Evolutionary conservation across 225 moss, liverwort and hornwort genomes (phyloP).

Genomic region (Anthoceros angustus): DNA sequence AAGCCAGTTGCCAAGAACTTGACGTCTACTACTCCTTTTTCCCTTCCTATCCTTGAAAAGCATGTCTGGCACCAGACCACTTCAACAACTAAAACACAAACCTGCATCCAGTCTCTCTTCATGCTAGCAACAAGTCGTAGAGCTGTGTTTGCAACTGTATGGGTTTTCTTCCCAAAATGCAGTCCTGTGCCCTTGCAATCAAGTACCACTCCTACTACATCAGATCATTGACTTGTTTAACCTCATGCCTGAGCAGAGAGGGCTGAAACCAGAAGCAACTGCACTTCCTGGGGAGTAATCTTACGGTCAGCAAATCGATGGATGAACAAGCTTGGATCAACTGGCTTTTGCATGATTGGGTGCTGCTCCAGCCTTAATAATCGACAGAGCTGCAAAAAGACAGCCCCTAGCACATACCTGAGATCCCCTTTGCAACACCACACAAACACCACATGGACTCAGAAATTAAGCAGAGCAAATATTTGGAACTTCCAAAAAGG

Average conservation of each 20-base stretch:
- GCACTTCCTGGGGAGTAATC: conserved; percentile 1
- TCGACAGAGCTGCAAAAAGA: conserved; percentile 89
- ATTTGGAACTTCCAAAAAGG: conserved; percentile 5
- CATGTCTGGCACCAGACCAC: neutral
- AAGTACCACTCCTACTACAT: neutral
- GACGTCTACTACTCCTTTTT: neutral
- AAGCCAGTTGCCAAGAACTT: neutral
- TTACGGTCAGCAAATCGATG: conserved; percentile 97
- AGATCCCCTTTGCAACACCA: conserved; percentile 7
- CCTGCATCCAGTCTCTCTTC: conserved; percentile 99
- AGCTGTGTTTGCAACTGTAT: conserved; percentile 68
- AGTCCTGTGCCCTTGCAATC: conserved; percentile 31
- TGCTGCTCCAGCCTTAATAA: conserved; percentile 84
- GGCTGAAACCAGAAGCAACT: conserved; percentile 8
- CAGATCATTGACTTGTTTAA: neutral
- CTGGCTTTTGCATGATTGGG: conserved; percentile 95
- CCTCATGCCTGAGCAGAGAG: neutral
- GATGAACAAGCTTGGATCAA: conserved; percentile 98
- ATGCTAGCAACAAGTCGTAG: conserved; percentile 95
- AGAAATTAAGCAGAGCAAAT: conserved; percentile 1
- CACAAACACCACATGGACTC: neutral
- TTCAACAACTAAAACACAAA: conserved; percentile 14
- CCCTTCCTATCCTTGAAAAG: too few species aligned
- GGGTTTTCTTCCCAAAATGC: conserved; percentile 86
- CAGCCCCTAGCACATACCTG: conserved; percentile 95